Evolutionary conservation across 306 rosid species (phyloP).

Genomic region (Abrus precatorius): DNA sequence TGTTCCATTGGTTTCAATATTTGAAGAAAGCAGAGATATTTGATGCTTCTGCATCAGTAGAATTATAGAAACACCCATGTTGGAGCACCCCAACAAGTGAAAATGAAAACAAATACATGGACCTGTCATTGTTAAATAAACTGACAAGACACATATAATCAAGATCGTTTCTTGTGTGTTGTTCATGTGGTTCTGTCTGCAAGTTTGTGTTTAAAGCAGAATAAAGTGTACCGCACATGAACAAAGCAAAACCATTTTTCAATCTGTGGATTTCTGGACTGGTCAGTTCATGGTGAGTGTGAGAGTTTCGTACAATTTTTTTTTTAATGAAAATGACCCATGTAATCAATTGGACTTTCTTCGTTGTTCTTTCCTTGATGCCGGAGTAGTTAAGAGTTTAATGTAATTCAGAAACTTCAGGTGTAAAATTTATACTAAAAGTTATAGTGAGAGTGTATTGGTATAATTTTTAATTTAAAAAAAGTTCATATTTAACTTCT

Average conservation of each 20-base stretch:
- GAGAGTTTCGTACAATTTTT: not conserved
- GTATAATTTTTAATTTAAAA: no score
- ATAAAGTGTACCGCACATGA: constrained; percentile 23
- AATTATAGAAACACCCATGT: not conserved
- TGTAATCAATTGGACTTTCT: no score
- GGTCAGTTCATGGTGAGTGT: not conserved
- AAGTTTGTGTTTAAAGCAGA: constrained; percentile 12
- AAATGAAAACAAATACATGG: not conserved
- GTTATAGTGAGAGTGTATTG: no score
- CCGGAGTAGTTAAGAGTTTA: no score
- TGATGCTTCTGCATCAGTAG: constrained; percentile 4
- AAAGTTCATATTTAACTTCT: no score
- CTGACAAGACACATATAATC: not conserved
- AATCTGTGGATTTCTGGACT: constrained; percentile 17
- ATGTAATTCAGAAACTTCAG: no score
- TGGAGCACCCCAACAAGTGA: constrained; percentile 7
- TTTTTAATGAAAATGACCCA: not conserved
- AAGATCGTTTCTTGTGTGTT: not conserved
- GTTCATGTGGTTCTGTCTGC: constrained; percentile 31
- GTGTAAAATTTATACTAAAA: no score
- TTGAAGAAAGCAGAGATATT: constrained; percentile 12
- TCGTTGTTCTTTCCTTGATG: no score
- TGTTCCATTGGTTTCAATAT: constrained; percentile 17
- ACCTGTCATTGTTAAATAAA: constrained; percentile 35
- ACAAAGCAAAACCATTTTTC: constrained; percentile 24